Evolutionary conservation across 371 early-diverging fungal species (phyloP).

Genomic region (Thermomucor indicae-seudaticae): DNA sequence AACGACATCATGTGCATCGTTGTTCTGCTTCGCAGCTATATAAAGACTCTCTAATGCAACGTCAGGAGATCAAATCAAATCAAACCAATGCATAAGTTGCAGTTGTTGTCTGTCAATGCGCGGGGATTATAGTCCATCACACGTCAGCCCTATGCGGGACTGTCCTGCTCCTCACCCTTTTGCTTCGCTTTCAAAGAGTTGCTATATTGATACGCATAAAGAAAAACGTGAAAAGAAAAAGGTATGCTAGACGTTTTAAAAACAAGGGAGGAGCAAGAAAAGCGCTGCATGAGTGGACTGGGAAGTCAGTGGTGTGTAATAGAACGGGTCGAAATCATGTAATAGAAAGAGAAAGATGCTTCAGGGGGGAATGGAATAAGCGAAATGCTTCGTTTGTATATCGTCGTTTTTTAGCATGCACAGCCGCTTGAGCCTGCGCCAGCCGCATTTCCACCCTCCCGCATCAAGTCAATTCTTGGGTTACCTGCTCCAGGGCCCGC

Average conservation of each 20-base stretch:
- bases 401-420: constrained; percentile 5
- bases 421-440: constrained; percentile 12
- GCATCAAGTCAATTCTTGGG: constrained; percentile 17
- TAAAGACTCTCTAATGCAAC: too few relatives aligned
- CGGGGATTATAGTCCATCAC: too few relatives aligned
- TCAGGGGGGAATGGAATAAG: neutral
- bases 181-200: too few relatives aligned
- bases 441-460: constrained; percentile 12
- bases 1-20: too few relatives aligned
- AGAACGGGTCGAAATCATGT: neutral
- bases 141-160: too few relatives aligned
- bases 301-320: neutral
- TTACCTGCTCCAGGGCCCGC: constrained; percentile 4
- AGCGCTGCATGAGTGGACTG: neutral
- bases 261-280: neutral
- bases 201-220: neutral
- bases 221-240: neutral
- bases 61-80: too few relatives aligned
- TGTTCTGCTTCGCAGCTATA: too few relatives aligned
- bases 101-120: too few relatives aligned
- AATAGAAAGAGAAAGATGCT: neutral
- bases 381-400: neutral
- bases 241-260: neutral
- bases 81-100: too few relatives aligned
- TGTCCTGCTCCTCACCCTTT: too few relatives aligned